phyloP scores from a whole-genome alignment of 2,329 filamentous ascomycete species.

The Septoria petroselini region DNA sequence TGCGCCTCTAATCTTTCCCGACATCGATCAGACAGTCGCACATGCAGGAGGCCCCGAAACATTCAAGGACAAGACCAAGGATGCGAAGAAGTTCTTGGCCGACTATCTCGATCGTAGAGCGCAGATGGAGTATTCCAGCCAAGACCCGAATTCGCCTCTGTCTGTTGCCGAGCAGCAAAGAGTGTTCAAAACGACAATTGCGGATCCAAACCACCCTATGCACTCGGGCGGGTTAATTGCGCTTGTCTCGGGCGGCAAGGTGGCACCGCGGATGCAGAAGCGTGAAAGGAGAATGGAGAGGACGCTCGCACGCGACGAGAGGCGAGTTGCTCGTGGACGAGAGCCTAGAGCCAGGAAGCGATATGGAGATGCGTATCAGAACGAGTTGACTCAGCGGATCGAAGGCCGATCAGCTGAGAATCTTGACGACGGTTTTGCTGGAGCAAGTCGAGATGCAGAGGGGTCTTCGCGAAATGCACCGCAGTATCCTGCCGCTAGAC shows the following conservation, averaged over 20 bases:
- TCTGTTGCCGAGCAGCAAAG: slow-evolving; percentile 35
- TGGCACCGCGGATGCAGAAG: slow-evolving; percentile 30
- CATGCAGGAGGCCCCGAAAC: slow-evolving; percentile 27
- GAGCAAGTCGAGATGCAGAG: not conserved
- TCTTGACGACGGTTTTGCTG: not conserved
- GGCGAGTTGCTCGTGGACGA: slow-evolving; percentile 15
- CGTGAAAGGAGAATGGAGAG: slow-evolving; percentile 12
- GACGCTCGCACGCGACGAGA: slow-evolving; percentile 9
- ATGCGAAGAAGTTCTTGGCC: slow-evolving; percentile 42
- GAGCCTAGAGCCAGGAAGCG: slow-evolving; percentile 9
- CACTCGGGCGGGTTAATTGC: slow-evolving; percentile 50
- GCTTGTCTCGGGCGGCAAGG: slow-evolving; percentile 47
- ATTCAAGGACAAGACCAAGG: slow-evolving; percentile 32
- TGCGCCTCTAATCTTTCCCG: slow-evolving; percentile 52
- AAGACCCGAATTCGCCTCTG: slow-evolving; percentile 45
- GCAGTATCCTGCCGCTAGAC: not conserved
- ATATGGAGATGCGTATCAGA: slow-evolving; percentile 17
- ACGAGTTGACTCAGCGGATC: slow-evolving; percentile 12
- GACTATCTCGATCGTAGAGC: slow-evolving; percentile 52
- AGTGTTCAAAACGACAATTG: slow-evolving; percentile 48
- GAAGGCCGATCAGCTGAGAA: not conserved
- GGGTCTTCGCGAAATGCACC: not conserved
- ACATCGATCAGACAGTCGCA: slow-evolving; percentile 38
- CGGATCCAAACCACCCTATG: slow-evolving; percentile 53
- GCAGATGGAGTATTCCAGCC: slow-evolving; percentile 43